A percentile compares a stretch with the other conserved stretches of the same genome.
Evolutionary conservation across 2,329 filamentous ascomycete species (phyloP).

Genomic region (Colletotrichum coccodes): DNA sequence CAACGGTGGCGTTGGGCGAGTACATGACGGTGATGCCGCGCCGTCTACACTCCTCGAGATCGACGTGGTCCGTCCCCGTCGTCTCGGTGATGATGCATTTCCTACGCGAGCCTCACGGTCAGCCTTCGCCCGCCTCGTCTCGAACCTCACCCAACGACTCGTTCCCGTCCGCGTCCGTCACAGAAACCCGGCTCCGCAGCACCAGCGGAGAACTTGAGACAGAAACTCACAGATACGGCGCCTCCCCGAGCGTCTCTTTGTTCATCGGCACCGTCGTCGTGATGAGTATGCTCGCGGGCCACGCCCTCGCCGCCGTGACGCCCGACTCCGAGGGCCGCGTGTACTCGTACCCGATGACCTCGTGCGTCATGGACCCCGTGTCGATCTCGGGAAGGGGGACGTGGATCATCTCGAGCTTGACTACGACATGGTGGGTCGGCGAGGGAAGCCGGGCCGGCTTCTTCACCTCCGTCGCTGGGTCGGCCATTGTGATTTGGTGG

Average conservation of each 20-base stretch:
- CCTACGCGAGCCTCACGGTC: conserved; percentile 10
- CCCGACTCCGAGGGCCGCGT: conserved; percentile 20
- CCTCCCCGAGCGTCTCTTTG: conserved; percentile 31
- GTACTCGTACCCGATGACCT: conserved; percentile 33
- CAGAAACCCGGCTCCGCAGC: too few relatives aligned
- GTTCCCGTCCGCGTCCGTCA: too few relatives aligned
- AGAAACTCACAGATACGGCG: conserved; percentile 35
- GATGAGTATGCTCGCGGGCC: conserved; percentile 39
- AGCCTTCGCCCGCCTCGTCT: neutral
- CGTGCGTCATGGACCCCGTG: conserved; percentile 23
- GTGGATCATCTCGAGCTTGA: conserved; percentile 36
- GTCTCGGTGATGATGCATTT: conserved; percentile 38
- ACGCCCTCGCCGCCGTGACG: conserved; percentile 31
- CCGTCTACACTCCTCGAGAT: conserved; percentile 35
- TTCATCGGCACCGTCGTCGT: conserved; percentile 37
- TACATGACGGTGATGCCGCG: conserved; percentile 37
- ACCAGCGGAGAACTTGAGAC: neutral
- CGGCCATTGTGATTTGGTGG: conserved; percentile 9
- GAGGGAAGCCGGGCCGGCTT: conserved; percentile 24
- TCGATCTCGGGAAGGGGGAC: conserved; percentile 27
- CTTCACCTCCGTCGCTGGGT: conserved; percentile 21
- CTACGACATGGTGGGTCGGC: conserved; percentile 33
- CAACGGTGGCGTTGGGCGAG: conserved; percentile 34
- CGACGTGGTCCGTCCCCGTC: conserved; percentile 38
- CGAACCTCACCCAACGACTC: neutral